Conservation (phyloP, 1,139 yeast genomes). For the Tardiomyces digboiensis region DNA sequence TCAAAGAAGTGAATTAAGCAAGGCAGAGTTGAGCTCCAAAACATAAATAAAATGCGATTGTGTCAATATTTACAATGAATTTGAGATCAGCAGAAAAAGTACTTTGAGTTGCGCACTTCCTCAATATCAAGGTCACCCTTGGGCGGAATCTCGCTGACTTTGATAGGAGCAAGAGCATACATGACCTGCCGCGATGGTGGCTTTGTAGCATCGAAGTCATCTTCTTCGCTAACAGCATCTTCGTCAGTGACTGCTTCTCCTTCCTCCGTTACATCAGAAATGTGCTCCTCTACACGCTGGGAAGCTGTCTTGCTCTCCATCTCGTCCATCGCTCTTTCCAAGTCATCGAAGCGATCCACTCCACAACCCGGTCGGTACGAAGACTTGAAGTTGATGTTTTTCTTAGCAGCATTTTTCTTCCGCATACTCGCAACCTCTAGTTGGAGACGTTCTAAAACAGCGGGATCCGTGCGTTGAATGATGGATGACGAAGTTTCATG, state of each 20-base stretch:
- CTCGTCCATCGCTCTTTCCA: constrained; percentile 13
- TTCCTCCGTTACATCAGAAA: constrained; percentile 8
- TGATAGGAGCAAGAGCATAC: constrained; percentile 46
- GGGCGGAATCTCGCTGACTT: constrained; percentile 65
- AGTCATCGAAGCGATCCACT: constrained; percentile 10
- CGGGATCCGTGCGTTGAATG: neutral
- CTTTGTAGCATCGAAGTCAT: neutral
- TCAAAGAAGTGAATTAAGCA: too few relatives aligned
- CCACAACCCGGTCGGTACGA: neutral
- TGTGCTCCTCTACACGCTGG: constrained; percentile 7
- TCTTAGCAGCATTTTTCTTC: neutral
- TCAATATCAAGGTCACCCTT: constrained; percentile 81
- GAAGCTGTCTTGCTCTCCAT: constrained; percentile 6
- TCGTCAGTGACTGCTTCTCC: constrained; percentile 7
- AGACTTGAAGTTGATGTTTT: neutral
- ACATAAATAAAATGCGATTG: too few relatives aligned
- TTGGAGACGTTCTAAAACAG: neutral
- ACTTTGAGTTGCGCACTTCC: constrained; percentile 60
- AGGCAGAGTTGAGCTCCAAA: too few relatives aligned
- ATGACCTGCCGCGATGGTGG: constrained; percentile 21
- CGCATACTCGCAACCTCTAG: neutral
- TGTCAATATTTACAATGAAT: too few relatives aligned
- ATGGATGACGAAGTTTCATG: neutral
- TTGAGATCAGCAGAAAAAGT: constrained; percentile 68
- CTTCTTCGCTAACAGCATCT: constrained; percentile 6